These are phyloP conservation scores for Penicillium sp. DNA, from an alignment of 2,329 filamentous ascomycete genomes.

Conservation along the genomic window DNA sequence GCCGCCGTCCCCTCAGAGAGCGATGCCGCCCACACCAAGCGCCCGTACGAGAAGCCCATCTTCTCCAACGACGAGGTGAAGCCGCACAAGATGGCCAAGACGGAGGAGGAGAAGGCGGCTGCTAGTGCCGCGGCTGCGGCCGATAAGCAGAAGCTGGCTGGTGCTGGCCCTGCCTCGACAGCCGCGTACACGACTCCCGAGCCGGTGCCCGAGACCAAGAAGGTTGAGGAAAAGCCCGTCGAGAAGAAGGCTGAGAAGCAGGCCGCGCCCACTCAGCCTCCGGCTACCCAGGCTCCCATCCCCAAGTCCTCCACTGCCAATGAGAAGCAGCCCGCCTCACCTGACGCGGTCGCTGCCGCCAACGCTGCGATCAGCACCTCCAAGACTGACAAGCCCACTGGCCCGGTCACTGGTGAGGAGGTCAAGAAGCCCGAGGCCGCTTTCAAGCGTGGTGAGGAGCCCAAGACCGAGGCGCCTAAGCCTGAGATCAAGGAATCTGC, in stretches of 20 bases:
- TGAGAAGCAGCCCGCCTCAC: conserved; percentile 17
- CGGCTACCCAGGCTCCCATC: conserved; percentile 13
- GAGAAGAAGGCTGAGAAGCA: not conserved
- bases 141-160: conserved; percentile 23
- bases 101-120: conserved; percentile 30
- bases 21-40: conserved; percentile 34
- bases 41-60: conserved; percentile 40
- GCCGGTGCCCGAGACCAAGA: conserved; percentile 16
- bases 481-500: conserved; percentile 5
- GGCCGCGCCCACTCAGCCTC: conserved; percentile 12
- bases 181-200: conserved; percentile 25
- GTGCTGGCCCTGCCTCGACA: conserved; percentile 26
- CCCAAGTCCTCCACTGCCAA: not conserved
- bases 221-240: conserved; percentile 7
- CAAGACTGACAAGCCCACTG: conserved; percentile 24
- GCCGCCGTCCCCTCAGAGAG: conserved; percentile 17
- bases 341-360: conserved; percentile 25
- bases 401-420: conserved; percentile 13
- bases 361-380: conserved; percentile 24
- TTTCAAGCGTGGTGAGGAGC: conserved; percentile 29
- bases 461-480: conserved; percentile 13
- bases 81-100: conserved; percentile 42
- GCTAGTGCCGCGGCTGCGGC: conserved; percentile 17
- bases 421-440: conserved; percentile 28
- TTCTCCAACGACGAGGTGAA: conserved; percentile 37